Evolutionary conservation across 305 asterid species (phyloP).

Genomic region (Ilex paraguariensis): DNA sequence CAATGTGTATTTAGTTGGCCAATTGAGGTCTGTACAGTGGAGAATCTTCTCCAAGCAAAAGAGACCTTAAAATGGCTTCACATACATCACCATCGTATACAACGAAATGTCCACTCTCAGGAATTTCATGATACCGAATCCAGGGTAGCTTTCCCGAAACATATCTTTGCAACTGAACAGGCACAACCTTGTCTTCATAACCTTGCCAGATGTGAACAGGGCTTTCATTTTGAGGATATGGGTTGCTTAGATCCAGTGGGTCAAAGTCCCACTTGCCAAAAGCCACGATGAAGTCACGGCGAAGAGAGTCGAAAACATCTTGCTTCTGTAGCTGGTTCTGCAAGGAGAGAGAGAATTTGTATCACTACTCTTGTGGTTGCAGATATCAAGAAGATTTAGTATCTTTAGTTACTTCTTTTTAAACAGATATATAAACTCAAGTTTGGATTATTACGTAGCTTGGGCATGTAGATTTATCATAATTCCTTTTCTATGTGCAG

Average conservation of each 20-base stretch:
- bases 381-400: neutral
- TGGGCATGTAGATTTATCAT: too few species aligned
- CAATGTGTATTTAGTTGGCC: slow-evolving; percentile 12
- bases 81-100: slow-evolving; percentile 79
- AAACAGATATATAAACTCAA: too few species aligned
- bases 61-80: slow-evolving; percentile 85
- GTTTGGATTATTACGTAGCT: too few species aligned
- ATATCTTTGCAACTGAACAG: slow-evolving; percentile 64
- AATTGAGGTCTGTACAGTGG: slow-evolving; percentile 50
- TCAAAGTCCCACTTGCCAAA: slow-evolving; percentile 91
- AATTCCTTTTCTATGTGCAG: neutral
- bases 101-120: slow-evolving; percentile 87
- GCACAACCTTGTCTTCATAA: slow-evolving; percentile 77
- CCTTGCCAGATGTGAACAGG: slow-evolving; percentile 92
- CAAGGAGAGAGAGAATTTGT: slow-evolving; percentile 6
- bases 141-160: slow-evolving; percentile 67
- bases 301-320: slow-evolving; percentile 56
- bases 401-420: too few species aligned
- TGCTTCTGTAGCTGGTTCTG: slow-evolving; percentile 51
- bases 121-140: slow-evolving; percentile 88
- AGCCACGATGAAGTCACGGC: slow-evolving; percentile 67
- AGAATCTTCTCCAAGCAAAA: slow-evolving; percentile 71
- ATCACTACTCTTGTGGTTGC: neutral
- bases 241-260: slow-evolving; percentile 59
- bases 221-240: slow-evolving; percentile 47